Base-by-base conservation (phyloP, 805 yeast genomes). In the Yamadazyma paraphyllophila region DNA sequence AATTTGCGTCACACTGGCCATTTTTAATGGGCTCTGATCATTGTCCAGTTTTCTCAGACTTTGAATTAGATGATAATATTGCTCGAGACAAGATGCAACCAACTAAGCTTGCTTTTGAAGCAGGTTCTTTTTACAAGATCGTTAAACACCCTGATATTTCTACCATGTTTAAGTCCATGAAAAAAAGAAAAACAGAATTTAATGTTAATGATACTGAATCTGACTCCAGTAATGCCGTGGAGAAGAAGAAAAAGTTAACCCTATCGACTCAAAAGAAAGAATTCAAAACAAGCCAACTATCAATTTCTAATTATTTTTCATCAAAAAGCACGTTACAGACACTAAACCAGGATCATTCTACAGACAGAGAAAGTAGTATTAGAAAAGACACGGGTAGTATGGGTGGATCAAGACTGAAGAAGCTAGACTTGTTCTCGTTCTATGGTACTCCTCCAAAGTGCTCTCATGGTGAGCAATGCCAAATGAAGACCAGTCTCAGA, bases 21-120 rank as follows among this genome's bases (percentile, higher is more conserved):
- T 73, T 73, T 36, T 56, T 91, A 1, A 68, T 77, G 60, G 99
- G 99, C 0, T 88, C 97, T 0, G 99, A 92, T 61, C 99, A 92
- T 64, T 92, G 98, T 62, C 99, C 99, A 0, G 80, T 89, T 0
- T 89, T 62, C 57, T 74, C 89, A 1, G 97, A 89, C 60, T 57
- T 90, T 36, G 66, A 68, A 10, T 48, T 56, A 6, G 39, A 36
- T 25, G 14, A 4, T 20, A 31, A 20, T 1, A 31, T 32, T 25
- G 15, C 16, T 4, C 10, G 14, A 10, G 27, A 30, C 36, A 32
- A 17, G 17, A 27, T 15, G 5, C 12, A 17, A 24, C 40, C 7
- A 32, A 14, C 4, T 43, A 52, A 41, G 26, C 74, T 78, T 12
- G 69, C 62, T 49, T 72, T 83, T 51, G 88, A 83, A 53, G 85